Base-by-base conservation (phyloP, 2,329 filamentous ascomycete genomes). In the Decorospora gaudefroyi region DNA sequence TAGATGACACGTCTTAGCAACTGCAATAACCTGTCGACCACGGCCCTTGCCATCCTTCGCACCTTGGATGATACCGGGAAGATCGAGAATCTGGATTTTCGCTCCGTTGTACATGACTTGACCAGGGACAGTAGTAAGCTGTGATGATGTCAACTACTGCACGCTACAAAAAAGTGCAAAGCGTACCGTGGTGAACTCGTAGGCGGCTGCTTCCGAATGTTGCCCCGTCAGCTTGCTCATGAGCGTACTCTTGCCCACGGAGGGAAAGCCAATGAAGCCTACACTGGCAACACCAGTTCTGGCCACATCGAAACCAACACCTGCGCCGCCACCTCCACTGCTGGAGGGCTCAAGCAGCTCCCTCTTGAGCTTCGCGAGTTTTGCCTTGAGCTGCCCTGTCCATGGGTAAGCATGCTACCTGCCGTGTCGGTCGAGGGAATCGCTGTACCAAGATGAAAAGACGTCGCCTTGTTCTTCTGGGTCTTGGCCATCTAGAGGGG, bases 61-160 rank as follows among this genome's bases (percentile, higher is more conserved):
- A 68, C 93, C 93, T 73, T 97, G 89, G 59, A 99, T 99, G 65
- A 99, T 99, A 83, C 93, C 93, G 1, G 93, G 93, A 67, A 99
- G 78, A 80, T 99, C 93, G 53, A 99, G 88, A 76, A 99, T 97
- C 74, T 99, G 93, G 61, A 99, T 87, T 64, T 95, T 95, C 33
- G 93, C 93, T 46, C 92, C 93, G 67, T 99, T 97, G 76, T 97
- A 97, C 61, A 87, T 76, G 51, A 99, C 90, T 76, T 97, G 93
- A 40, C 93, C 93, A 28, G 93, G 93, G 34, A 99, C 93, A 31
- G 92, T 96, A 23, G 93, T 99, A 71, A 99, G 80, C 64, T 67
- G 42, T 15, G 38, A 27, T 12, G 19, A 4, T 40, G 54, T 64
- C 28, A 60, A 55, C 31, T 18, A 10, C 16, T n/a, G 23, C 21